Base-by-base conservation (phyloP, 345 rosid species). In the Gossypium longicalyx region DNA sequence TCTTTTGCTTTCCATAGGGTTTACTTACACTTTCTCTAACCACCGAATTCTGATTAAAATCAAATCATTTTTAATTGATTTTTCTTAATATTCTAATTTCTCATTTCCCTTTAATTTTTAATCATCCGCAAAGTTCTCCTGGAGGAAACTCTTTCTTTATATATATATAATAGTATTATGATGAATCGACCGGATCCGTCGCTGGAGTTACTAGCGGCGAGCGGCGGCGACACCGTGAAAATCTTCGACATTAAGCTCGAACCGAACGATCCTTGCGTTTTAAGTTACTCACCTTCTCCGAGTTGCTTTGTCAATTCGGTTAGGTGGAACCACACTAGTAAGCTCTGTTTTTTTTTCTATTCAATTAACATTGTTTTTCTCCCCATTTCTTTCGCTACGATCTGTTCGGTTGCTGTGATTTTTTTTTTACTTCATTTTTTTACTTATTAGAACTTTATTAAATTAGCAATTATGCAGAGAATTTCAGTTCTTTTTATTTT, bases 241-340 rank as follows among this genome's bases (percentile, higher is more conserved):
- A 89, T 96, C 61, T 91, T 90, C 73, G 92, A 93, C 76, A 90
- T 89, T 16, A 83, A 90, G 7, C 87, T 81, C 56, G 93, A 86
- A 80, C 76, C 85, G 52, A 90, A 91, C 44, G 98, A 93, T 86
- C 99, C 91, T 22, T 89, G 97, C 78, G 85, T 84, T 65, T 82
- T 87, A 83, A 87, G 82, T 67, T 93, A 96, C 83, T 83, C 89
- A 62, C 97, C 99, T 10, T 82, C 97, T 67, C 91, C 91, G 13
- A 83, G 89, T 45, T 88, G 63, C 79, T 67, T 84, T 8, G 97
- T 93, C 61, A 93, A 87, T 87, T 89, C 98, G 41, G 89, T 96
- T 78, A 96, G 89, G 82, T 96, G 98, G 98, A 93, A 93, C 43
- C 98, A 90, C 85, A 96, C 97, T 62, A 96, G 97, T 93, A 76